Base-by-base conservation (phyloP, 306 rosid species). In the Prunus kanzakura region DNA sequence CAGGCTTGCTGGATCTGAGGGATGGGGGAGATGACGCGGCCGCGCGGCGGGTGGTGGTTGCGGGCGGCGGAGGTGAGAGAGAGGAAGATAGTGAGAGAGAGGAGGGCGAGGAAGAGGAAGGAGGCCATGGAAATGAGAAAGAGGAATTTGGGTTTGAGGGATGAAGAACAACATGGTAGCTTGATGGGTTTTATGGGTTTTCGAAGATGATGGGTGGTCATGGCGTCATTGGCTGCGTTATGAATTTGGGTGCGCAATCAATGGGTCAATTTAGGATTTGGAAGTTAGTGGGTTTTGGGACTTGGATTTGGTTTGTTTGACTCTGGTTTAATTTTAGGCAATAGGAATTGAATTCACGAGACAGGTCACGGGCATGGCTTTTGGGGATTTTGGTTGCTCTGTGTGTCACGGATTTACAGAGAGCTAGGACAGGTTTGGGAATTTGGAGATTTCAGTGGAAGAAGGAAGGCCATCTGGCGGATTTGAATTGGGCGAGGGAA, bases 51-150 rank as follows among this genome's bases (percentile, higher is more conserved):
- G 38, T 1, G n/a, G 43, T 66, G 80, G 29, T 19, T 77, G 76
- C 29, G 81, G 22, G 85, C 1, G 74, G 92, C 79, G 82, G 93
- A 81, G 80, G 88, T 73, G 75, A 82, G 71, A 4, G 85, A 63
- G 81, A 85, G 35, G 85, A 85, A 60, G 77, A 84, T 68, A n/a
- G 81, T 58, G 63, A 93, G 74, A 65, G 82, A 82, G 64, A 89
- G 57, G 41, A 78, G 35, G 27, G 92, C 69, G 68, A 85, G 29
- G 45, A 82, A 60, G 79, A 77, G 51, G n/a, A 86, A 30, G 62
- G 89, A 76, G 14, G 97, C 88, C 97, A 91, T 92, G 80, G 86
- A 46, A 56, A 88, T 50, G 66, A 90, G 62, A 76, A 90, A 4
- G 50, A 88, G 20, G 82, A 85, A 80, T 18, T 74, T 71, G 73